A percentile compares a stretch with the other conserved stretches of the same genome.
phyloP scores from a whole-genome alignment of 768 basidiomycete species.

The Hypholoma sublateritium region DNA sequence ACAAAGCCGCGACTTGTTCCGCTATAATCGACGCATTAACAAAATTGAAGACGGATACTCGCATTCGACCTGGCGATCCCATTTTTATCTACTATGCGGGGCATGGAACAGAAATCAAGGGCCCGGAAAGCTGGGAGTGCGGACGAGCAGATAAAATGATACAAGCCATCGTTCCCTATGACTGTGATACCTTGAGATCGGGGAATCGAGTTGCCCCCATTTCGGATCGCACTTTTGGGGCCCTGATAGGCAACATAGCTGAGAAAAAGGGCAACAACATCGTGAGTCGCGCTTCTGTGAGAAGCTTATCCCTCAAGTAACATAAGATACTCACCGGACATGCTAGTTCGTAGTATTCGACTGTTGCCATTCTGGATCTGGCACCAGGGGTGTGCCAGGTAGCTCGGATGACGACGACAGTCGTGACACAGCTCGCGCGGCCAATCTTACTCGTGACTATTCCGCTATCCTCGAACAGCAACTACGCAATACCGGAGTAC shows the following conservation, averaged over 20 bases:
- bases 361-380: conserved; percentile 16
- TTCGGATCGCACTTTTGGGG: conserved; percentile 8
- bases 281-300: not conserved
- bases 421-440: conserved; percentile 2
- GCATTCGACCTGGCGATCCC: conserved; percentile 5
- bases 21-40: conserved; percentile 9
- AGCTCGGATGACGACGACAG: not conserved
- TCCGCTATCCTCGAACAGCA: not conserved
- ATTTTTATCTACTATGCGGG: conserved; percentile 17
- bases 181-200: not conserved
- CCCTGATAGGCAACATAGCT: conserved; percentile 10
- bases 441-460: not conserved
- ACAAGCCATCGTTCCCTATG: conserved; percentile 14
- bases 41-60: not conserved
- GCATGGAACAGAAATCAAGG: conserved; percentile 8
- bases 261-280: conserved; percentile 14
- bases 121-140: not conserved
- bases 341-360: conserved; percentile 14
- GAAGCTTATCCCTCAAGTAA: not conserved
- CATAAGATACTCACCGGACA: not conserved
- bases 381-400: conserved; percentile 1
- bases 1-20: conserved; percentile 6
- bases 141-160: not conserved
- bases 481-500: not conserved
- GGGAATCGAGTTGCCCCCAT: conserved; percentile 4